A percentile compares a stretch with the other conserved stretches of the same genome.
These are phyloP conservation scores for Podospora pseudocomata DNA, from an alignment of 495 filamentous ascomycete genomes.

Conservation along the genomic window DNA sequence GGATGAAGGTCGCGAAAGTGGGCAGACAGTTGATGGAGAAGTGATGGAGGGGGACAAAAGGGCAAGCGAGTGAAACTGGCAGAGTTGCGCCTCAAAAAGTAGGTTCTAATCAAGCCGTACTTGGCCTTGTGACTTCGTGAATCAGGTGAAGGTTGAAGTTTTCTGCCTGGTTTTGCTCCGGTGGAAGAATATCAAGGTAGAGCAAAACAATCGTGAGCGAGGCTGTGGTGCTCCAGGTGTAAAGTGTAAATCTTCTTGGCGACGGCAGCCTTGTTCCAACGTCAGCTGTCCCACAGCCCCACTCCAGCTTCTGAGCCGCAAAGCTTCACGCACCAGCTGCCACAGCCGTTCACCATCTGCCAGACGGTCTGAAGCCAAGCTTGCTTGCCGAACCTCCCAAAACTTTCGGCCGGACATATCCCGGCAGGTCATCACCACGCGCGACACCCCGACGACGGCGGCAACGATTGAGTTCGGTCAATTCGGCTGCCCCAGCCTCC, in stretches of 20 bases:
- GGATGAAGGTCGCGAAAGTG: not conserved
- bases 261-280: constrained; percentile 4
- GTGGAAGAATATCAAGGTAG: not conserved
- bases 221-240: not conserved
- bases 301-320: not conserved
- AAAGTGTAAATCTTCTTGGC: constrained; percentile 11
- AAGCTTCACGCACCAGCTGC: not conserved
- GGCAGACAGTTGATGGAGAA: not conserved
- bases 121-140: not conserved
- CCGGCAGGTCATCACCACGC: not conserved
- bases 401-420: not conserved
- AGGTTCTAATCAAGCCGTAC: not conserved
- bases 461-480: not conserved
- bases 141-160: not conserved
- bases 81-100: not conserved
- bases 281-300: not conserved
- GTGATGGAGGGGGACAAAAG: not conserved
- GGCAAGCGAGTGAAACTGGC: not conserved
- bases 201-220: not conserved
- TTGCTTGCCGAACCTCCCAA: not conserved
- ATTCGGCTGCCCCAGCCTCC: not conserved
- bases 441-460: not conserved
- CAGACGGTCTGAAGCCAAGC: not conserved
- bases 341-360: not conserved
- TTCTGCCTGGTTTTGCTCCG: not conserved